A percentile compares a stretch with the other conserved stretches of the same genome.
These are phyloP conservation scores for Mycena pura DNA, from an alignment of 768 basidiomycete species.

Conservation along the genomic window DNA sequence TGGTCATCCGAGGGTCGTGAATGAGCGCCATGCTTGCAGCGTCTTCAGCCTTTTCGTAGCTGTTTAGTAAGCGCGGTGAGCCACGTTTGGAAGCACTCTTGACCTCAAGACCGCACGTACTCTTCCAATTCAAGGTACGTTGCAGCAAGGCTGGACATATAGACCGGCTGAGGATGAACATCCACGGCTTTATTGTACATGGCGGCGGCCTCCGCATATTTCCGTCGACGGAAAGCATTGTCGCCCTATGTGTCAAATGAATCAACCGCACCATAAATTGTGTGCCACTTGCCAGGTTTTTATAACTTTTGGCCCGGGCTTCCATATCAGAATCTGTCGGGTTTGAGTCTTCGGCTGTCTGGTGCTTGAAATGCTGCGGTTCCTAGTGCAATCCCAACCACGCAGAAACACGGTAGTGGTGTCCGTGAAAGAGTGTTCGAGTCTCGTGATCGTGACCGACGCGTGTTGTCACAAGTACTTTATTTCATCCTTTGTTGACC, in stretches of 20 bases:
- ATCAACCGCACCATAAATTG: too few species aligned
- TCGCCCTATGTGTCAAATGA: constrained; percentile 37
- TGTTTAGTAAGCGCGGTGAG: constrained; percentile 18
- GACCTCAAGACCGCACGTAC: constrained; percentile 27
- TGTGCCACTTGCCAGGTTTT: neutral
- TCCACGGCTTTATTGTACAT: constrained; percentile 38
- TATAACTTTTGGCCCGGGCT: neutral
- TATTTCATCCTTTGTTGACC: too few species aligned
- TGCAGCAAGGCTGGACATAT: constrained; percentile 44
- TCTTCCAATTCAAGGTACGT: constrained; percentile 44
- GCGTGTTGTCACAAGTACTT: too few species aligned
- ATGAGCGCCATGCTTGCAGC: constrained; percentile 45
- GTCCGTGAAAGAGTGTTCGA: too few species aligned
- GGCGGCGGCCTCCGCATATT: constrained; percentile 37
- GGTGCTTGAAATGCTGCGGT: too few species aligned
- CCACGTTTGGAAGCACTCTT: neutral
- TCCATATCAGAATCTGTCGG: neutral
- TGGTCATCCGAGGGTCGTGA: constrained; percentile 41
- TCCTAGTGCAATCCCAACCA: too few species aligned
- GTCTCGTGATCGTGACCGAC: too few species aligned
- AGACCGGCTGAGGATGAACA: constrained; percentile 38
- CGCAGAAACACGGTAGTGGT: too few species aligned
- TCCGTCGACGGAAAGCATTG: constrained; percentile 36
- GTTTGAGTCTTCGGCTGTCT: too few species aligned
- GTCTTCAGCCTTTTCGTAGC: constrained; percentile 47